Percentiles rank a stretch among this genome's conserved stretches.
phyloP scores from a whole-genome alignment of 345 rosid species.

The Sapria himalayana region DNA sequence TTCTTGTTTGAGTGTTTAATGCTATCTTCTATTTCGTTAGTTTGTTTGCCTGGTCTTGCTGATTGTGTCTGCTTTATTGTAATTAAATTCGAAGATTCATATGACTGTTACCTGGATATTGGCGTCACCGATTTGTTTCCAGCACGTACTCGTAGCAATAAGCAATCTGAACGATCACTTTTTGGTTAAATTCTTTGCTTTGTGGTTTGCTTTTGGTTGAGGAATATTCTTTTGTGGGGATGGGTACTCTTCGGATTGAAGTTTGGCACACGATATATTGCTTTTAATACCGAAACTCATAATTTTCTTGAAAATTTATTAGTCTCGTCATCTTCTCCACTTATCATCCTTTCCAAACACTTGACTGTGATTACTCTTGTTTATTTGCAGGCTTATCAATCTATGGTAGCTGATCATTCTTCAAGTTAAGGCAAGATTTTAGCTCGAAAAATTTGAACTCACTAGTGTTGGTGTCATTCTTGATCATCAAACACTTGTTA shows the following conservation, averaged over 20 bases:
- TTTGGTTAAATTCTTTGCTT: slow-evolving; percentile 19
- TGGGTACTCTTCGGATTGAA: slow-evolving; percentile 21
- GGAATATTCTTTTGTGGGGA: slow-evolving; percentile 22
- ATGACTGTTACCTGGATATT: slow-evolving; percentile 10
- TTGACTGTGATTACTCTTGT: slow-evolving; percentile 8
- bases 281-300: slow-evolving; percentile 3
- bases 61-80: slow-evolving; percentile 2
- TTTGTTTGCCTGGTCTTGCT: slow-evolving; percentile 14
- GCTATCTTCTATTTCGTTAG: slow-evolving; percentile 9
- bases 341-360: background rate
- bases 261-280: no score
- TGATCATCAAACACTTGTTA: slow-evolving; percentile 7
- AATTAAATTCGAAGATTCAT: slow-evolving; percentile 11
- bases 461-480: slow-evolving; percentile 5
- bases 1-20: slow-evolving; percentile 5
- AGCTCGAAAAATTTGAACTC: slow-evolving; percentile 2
- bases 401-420: slow-evolving; percentile 22
- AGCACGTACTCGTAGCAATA: slow-evolving; percentile 14
- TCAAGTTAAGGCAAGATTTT: slow-evolving; percentile 14
- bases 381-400: slow-evolving; percentile 26
- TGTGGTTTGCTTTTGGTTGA: slow-evolving; percentile 17
- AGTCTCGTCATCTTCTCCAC: slow-evolving; percentile 1
- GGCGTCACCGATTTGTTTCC: slow-evolving; percentile 13
- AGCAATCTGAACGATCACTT: slow-evolving; percentile 22
- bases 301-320: background rate